Evolutionary conservation across 2,329 filamentous ascomycete species (phyloP).

Genomic region (Albifimbria verrucaria): DNA sequence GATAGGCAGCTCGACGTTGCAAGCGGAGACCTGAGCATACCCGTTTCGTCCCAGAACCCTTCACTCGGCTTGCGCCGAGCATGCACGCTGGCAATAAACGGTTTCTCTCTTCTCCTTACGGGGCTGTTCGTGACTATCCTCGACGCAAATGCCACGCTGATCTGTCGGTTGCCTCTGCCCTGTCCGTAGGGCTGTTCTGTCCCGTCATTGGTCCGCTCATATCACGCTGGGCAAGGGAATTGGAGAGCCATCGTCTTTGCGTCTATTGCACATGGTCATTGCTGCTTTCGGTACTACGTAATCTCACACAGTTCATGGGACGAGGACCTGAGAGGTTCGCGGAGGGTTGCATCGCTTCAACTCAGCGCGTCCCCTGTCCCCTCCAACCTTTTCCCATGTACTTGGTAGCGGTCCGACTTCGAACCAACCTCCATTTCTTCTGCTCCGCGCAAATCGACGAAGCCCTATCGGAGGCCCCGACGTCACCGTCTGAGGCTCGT

Average conservation of each 20-base stretch:
- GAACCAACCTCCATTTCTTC: conserved; percentile 2
- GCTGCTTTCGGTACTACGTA: not conserved
- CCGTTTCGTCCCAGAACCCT: not conserved
- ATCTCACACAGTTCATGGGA: not conserved
- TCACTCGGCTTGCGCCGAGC: not conserved
- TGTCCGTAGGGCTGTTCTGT: not conserved
- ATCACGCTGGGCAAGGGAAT: not conserved
- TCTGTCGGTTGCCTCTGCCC: not conserved
- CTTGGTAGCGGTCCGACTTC: conserved; percentile 14
- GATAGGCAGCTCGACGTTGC: not conserved
- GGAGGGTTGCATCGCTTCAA: not conserved
- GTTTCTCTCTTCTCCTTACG: not conserved
- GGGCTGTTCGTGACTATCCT: not conserved
- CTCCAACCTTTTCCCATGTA: conserved; percentile 16
- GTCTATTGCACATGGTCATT: not conserved
- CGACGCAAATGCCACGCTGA: too few species aligned
- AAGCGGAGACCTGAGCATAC: not conserved
- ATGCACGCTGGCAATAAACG: not conserved
- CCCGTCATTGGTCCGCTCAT: not conserved
- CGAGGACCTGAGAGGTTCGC: not conserved
- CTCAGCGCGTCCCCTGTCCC: conserved; percentile 10
- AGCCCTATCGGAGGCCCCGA: conserved; percentile 2
- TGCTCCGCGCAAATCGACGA: conserved; percentile 13
- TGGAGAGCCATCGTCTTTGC: not conserved
- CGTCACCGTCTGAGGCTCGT: not conserved